A percentile compares a stretch with the other conserved stretches of the same genome.
Conservation (phyloP, 257 asterid species). For the Solanum paucissectum region DNA sequence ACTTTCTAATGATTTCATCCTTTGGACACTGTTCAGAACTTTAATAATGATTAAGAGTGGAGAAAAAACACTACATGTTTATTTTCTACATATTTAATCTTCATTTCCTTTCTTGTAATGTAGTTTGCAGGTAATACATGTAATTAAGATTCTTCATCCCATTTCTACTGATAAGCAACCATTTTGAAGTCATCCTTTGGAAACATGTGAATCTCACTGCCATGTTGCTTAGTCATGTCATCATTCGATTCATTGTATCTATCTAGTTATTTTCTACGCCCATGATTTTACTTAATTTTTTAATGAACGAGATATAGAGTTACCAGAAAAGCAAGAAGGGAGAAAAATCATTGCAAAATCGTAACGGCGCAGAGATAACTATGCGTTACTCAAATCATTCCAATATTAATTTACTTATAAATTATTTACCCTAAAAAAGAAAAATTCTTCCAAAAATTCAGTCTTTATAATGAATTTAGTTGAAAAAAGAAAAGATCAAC, state of each 20-base stretch:
- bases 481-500: neutral
- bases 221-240: neutral
- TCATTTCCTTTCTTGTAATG: neutral
- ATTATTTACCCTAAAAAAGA: neutral
- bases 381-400: neutral
- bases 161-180: neutral
- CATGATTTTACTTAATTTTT: too few species aligned
- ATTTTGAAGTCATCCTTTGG: neutral
- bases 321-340: neutral
- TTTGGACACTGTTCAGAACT: too few species aligned
- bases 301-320: too few species aligned
- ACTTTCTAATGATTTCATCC: too few species aligned
- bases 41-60: constrained; percentile 22
- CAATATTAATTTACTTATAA: too few species aligned
- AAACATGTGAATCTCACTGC: neutral
- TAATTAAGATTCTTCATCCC: neutral
- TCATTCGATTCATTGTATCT: neutral
- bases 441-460: neutral
- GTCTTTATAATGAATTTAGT: neutral
- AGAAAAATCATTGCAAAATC: neutral
- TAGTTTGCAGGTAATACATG: neutral
- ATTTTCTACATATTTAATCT: constrained; percentile 14
- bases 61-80: constrained; percentile 17
- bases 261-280: neutral
- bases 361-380: too few species aligned